Conservation (phyloP, 2,329 filamentous ascomycete species). For the Pestalotiopsis sp. region DNA sequence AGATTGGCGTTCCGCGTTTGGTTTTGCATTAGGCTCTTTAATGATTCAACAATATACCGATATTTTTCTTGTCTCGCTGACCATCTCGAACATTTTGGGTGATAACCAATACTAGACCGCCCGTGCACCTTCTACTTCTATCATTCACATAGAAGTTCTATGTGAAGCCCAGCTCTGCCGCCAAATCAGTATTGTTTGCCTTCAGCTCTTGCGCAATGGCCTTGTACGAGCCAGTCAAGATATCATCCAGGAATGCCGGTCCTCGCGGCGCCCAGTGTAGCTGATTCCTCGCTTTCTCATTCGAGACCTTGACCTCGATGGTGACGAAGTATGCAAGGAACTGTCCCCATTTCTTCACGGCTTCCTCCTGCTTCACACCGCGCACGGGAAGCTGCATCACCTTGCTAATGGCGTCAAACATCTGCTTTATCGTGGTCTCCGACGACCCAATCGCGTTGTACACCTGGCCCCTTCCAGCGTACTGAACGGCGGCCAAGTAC, state of each 20-base stretch:
- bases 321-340: conserved; percentile 37
- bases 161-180: not conserved
- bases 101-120: not conserved
- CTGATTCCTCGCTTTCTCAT: conserved; percentile 37
- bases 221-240: conserved; percentile 29
- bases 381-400: conserved; percentile 25
- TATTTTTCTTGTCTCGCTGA: not conserved
- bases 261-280: conserved; percentile 40
- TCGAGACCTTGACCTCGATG: conserved; percentile 34
- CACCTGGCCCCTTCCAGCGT: conserved; percentile 32
- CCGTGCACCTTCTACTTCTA: not conserved
- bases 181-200: not conserved
- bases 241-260: conserved; percentile 37
- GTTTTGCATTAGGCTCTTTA: not conserved
- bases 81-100: not conserved
- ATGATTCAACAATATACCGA: not conserved
- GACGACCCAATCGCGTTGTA: conserved; percentile 38
- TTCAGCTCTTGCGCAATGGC: conserved; percentile 11
- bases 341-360: conserved; percentile 24
- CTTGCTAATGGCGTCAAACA: conserved; percentile 27
- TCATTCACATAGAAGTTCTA: no score
- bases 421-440: conserved; percentile 32
- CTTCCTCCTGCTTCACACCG: conserved; percentile 28
- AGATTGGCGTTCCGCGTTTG: not conserved
- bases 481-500: conserved; percentile 39